Percentiles rank a stretch among this genome's conserved stretches.
These are phyloP conservation scores for Aspergillus fructus DNA, from an alignment of 2,329 filamentous ascomycete species.

Conservation along the genomic window DNA sequence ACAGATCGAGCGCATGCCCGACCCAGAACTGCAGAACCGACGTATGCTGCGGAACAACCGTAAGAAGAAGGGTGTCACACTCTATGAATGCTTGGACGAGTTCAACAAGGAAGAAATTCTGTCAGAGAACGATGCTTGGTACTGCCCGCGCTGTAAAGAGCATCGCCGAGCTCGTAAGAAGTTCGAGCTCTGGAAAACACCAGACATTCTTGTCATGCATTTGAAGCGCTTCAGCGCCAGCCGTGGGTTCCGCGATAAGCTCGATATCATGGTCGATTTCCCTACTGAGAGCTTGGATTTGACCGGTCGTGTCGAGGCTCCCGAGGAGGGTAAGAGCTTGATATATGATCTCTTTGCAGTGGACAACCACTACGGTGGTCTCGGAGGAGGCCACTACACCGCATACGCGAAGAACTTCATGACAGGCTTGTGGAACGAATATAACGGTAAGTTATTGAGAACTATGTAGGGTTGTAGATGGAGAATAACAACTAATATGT, in stretches of 20 bases:
- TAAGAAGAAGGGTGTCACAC: conserved; percentile 71
- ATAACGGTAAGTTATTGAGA: conserved; percentile 68
- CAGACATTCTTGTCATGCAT: conserved; percentile 92
- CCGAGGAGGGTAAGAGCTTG: conserved; percentile 76
- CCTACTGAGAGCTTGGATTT: conserved; percentile 85
- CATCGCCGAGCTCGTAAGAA: conserved; percentile 91
- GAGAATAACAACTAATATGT: conserved; percentile 41
- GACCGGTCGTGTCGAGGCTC: conserved; percentile 72
- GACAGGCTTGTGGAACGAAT: conserved; percentile 89
- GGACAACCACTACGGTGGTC: conserved; percentile 90
- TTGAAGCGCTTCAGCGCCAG: conserved; percentile 92
- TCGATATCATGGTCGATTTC: conserved; percentile 88
- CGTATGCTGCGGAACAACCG: conserved; percentile 64
- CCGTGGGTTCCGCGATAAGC: conserved; percentile 80
- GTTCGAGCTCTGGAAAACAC: conserved; percentile 94
- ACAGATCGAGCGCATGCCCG: conserved; percentile 52
- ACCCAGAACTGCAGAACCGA: conserved; percentile 65
- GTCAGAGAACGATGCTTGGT: conserved; percentile 96
- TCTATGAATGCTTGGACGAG: conserved; percentile 90
- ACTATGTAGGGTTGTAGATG: neutral
- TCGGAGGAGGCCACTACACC: conserved; percentile 95
- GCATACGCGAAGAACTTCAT: conserved; percentile 91
- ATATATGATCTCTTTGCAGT: conserved; percentile 93
- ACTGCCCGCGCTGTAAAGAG: conserved; percentile 93
- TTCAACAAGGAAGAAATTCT: conserved; percentile 92